Conservation (phyloP, 2,329 filamentous ascomycete species). For the Pyricularia grisea region DNA sequence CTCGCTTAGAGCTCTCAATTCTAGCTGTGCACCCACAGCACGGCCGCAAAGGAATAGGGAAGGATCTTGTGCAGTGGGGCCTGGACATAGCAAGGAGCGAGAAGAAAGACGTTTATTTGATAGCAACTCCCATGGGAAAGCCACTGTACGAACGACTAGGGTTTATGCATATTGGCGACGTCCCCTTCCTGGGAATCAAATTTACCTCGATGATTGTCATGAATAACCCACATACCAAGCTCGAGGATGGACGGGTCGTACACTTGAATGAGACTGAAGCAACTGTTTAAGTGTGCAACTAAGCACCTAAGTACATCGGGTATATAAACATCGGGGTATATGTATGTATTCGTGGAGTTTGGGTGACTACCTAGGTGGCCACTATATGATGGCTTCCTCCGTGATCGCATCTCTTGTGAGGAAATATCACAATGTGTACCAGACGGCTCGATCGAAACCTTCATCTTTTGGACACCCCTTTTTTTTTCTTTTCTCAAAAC, state of each 20-base stretch:
- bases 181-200: neutral
- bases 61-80: conserved; percentile 13
- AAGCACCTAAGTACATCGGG: neutral
- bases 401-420: no score
- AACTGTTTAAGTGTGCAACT: neutral
- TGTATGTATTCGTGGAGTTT: neutral
- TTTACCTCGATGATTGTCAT: neutral
- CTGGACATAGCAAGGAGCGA: conserved; percentile 11
- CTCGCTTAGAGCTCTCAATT: conserved; percentile 12
- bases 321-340: neutral
- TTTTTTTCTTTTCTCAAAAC: no score
- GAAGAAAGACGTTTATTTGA: conserved; percentile 11
- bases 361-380: neutral
- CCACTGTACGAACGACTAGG: conserved; percentile 14
- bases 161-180: conserved; percentile 10
- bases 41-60: conserved; percentile 17
- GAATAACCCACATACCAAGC: neutral
- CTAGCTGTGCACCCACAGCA: conserved; percentile 15
- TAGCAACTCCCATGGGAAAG: conserved; percentile 12
- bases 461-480: no score
- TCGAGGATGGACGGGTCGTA: neutral
- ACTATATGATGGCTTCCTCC: no score
- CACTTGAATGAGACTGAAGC: neutral
- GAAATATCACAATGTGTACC: no score
- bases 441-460: no score